Evolutionary conservation across 441 rosid species (phyloP), one percentile per base, ranked within the genome.

Genomic region (Sinapis alba): DNA sequence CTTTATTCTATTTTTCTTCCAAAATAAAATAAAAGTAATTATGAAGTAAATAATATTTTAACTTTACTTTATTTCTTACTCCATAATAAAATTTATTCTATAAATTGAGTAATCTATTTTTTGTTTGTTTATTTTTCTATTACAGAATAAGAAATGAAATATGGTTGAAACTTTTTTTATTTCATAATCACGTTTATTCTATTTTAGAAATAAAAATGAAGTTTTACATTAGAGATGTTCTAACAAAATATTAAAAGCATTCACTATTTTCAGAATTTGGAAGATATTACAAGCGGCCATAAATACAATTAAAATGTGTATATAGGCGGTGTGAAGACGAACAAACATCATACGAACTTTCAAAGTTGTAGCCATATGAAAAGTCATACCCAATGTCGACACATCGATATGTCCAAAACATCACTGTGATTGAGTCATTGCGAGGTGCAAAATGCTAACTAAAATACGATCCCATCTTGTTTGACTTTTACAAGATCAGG

Each of bases 271-370:
- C 12, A 51, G 2, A 18, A 18, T 51, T 51, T 51, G 57, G 57
- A 51, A 12, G 24, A 51, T 51, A 50, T 50, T 4, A 62, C 13
- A 43, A 69, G 36, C 9, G 28, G 28, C 21, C 51, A 69, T 6
- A 21, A 16, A 32, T 50, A 61, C 73, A 67, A 16, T 12, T 32
- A 27, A n/a, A n/a, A n/a, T 61, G 59, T 75, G 56, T 36, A 62
- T 68, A 36, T 9, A 20, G 63, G 59, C 69, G 58, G 58, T 68
- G 74, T 68, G 69, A 51, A 32, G 68, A 59, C 78, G 28, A 32
- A 51, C 13, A 27, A 53, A 27, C n/a, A 62, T 69, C 69, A 20
- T 34, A 64, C 23, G 67, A 76, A 76, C 10, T 70, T 76, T 76
- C 75, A 76, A 69, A 63, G 13, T 56, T 57, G 32, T 41, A 53